phyloP scores from a whole-genome alignment of 495 filamentous ascomycete genomes.

The Trichodelitschia bisporula region DNA sequence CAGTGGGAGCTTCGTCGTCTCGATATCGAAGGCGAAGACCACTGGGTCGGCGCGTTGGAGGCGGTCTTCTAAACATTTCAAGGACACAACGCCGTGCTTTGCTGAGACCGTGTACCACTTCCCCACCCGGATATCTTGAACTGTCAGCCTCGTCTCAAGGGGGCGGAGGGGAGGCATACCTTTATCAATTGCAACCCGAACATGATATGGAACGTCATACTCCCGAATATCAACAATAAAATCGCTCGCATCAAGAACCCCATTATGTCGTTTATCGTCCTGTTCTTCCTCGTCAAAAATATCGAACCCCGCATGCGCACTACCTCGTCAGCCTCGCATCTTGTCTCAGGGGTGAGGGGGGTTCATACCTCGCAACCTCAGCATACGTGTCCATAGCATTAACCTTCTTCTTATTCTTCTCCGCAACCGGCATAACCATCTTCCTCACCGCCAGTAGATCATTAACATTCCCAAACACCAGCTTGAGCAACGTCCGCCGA shows the following conservation, averaged over 20 bases:
- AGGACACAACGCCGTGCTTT: conserved; percentile 63
- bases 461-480: conserved; percentile 66
- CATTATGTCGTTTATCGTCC: conserved; percentile 65
- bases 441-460: conserved; percentile 66
- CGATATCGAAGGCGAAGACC: conserved; percentile 94
- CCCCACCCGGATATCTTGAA: conserved; percentile 69
- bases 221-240: conserved; percentile 97
- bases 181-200: conserved; percentile 92
- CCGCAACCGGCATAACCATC: conserved; percentile 69
- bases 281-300: conserved; percentile 81
- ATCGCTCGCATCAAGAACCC: conserved; percentile 75
- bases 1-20: conserved; percentile 85
- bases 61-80: conserved; percentile 72
- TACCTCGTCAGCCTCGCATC: conserved; percentile 18
- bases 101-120: conserved; percentile 95
- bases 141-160: conserved; percentile 4
- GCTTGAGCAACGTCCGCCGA: conserved; percentile 57
- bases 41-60: conserved; percentile 78
- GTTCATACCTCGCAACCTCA: conserved; percentile 64
- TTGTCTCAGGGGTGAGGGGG: neutral
- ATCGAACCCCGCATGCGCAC: conserved; percentile 73
- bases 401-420: conserved; percentile 87
- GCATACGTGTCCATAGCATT: conserved; percentile 96
- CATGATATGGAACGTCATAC: conserved; percentile 98
- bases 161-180: conserved; percentile 22